Evolutionary conservation across 164 flowering plant species (phyloP), one percentile per base, ranked within the genome.

Genomic region (Santalum album): DNA sequence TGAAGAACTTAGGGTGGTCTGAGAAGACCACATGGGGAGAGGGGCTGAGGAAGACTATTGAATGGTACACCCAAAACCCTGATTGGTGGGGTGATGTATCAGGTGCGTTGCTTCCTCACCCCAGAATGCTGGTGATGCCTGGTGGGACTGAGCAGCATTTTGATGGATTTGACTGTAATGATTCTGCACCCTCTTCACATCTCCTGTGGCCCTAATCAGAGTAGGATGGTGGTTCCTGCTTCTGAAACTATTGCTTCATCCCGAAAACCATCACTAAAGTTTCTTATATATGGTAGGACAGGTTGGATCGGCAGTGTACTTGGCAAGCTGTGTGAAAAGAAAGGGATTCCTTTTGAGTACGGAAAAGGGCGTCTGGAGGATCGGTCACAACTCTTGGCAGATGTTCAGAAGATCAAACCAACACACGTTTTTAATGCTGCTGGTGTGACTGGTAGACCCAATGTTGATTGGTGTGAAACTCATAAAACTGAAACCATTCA

Each of bases 401-500:
- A 68, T 47, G 59, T 59, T 19, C 50, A 26, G 29, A 29, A 19
- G 20, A 57, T 54, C 21, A 58, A 55, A 42, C 72, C 72, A 38
- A 68, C 64, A 16, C 72, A 68, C 53, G 68, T 68, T 35, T 59
- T 68, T 35, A 68, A 63, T 55, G 67, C 72, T 36, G 67, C 72
- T 59, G 72, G 72, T 25, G 64, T 68, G 15, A 68, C 67, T 24
- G 72, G 68, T 7, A 34, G 56, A 21, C 66, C 63, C 40, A 67
- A 57, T 34, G 59, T 62, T 26, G 63, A 67, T 25, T 67, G 71
- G 72, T 68, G 68, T 23, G 72, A 68, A 55, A 7, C 67, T 25
- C 72, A 68, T 39, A 63, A 59, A 12, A n/a, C 64, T 19, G 72
- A 68, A 26, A 68, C 67, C 9, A 63, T 68, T 18, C 58, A 64